Evolutionary conservation across 2,329 filamentous ascomycete species (phyloP).

Genomic region (Colletotrichum eleusines): DNA sequence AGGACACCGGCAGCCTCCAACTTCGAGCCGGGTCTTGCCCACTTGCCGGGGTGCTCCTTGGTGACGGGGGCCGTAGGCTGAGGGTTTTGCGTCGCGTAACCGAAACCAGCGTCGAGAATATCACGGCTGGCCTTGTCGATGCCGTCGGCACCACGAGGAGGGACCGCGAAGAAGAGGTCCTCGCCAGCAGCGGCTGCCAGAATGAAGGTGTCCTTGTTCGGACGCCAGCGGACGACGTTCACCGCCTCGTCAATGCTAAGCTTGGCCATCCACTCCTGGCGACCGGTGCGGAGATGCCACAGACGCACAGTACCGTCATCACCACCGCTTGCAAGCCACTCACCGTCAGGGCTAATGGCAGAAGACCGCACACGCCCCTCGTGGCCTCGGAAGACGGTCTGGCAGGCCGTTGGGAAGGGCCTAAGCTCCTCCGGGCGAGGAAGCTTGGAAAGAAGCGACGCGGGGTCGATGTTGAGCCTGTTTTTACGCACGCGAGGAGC

Average conservation of each 20-base stretch:
- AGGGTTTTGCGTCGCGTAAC: constrained; percentile 81
- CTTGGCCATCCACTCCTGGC: constrained; percentile 87
- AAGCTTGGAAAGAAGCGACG: constrained; percentile 90
- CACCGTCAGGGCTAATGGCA: constrained; percentile 85
- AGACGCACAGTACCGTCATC: constrained; percentile 93
- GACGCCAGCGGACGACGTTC: constrained; percentile 90
- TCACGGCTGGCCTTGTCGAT: constrained; percentile 80
- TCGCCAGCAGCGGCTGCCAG: constrained; percentile 88
- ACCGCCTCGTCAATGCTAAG: constrained; percentile 84
- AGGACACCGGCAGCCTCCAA: constrained; percentile 84
- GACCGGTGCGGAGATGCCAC: constrained; percentile 88
- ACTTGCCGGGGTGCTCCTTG: constrained; percentile 83
- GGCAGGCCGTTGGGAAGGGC: constrained; percentile 92
- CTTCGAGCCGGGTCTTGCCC: constrained; percentile 81
- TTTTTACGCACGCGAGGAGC: constrained; percentile 93
- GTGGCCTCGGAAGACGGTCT: constrained; percentile 89
- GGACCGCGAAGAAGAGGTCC: constrained; percentile 86
- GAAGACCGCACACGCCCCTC: constrained; percentile 88
- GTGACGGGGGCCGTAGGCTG: constrained; percentile 66
- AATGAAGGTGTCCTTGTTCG: constrained; percentile 82
- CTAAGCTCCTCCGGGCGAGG: constrained; percentile 93
- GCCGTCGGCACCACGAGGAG: constrained; percentile 78
- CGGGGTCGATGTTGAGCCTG: constrained; percentile 95
- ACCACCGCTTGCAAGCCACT: constrained; percentile 90
- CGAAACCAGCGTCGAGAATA: constrained; percentile 89